These are phyloP conservation scores for Mangifera indica DNA, from an alignment of 345 rosid genomes.

Conservation along the genomic window DNA sequence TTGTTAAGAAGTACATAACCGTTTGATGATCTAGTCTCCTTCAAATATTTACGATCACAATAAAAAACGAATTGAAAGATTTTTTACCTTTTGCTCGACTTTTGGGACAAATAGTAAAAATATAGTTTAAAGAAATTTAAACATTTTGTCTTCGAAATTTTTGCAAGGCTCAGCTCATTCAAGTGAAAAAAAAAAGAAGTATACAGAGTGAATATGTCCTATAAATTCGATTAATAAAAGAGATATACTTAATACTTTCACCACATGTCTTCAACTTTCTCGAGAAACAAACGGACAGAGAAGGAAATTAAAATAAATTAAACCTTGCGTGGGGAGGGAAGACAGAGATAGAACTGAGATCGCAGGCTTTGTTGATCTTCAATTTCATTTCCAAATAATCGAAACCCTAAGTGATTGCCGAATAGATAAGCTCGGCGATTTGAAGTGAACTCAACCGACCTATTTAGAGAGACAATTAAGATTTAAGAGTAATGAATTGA, in stretches of 20 bases:
- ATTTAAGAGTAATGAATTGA: not conserved
- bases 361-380: conserved; percentile 91
- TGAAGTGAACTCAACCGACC: too few relatives aligned
- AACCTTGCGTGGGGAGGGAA: conserved; percentile 88
- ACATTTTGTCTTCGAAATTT: not conserved
- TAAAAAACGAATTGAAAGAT: too few relatives aligned
- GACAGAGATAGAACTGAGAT: conserved; percentile 81
- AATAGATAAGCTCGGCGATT: too few relatives aligned
- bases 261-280: conserved; percentile 1
- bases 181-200: not conserved
- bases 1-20: not conserved
- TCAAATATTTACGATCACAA: not conserved
- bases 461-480: too few relatives aligned
- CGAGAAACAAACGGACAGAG: conserved; percentile 11
- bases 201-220: not conserved
- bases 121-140: not conserved
- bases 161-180: not conserved
- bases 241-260: not conserved
- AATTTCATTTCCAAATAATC: conserved; percentile 52
- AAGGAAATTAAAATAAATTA: conserved; percentile 8
- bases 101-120: too few relatives aligned
- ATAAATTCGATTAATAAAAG: not conserved
- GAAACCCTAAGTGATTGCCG: too few relatives aligned
- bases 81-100: too few relatives aligned
- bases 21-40: not conserved